Percentiles rank a stretch among this genome's conserved stretches.
phyloP scores from a whole-genome alignment of 2,329 filamentous ascomycete genomes.

The Teratosphaeria destructans region DNA sequence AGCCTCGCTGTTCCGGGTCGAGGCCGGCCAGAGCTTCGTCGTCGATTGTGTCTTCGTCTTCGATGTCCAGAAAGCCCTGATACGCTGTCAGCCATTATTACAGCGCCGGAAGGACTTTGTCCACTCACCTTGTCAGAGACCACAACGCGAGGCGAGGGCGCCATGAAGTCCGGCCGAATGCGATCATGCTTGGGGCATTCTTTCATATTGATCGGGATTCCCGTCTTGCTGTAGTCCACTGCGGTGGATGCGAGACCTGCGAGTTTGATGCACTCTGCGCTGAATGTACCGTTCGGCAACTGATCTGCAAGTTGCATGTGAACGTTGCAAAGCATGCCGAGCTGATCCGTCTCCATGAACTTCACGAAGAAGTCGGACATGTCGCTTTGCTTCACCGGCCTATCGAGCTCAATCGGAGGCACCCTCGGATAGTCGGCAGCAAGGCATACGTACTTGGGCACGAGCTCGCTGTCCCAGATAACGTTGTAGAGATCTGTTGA shows the following conservation, averaged over 20 bases:
- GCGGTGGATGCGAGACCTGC: constrained; percentile 30
- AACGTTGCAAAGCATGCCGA: constrained; percentile 32
- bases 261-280: constrained; percentile 27
- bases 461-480: constrained; percentile 55
- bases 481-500: constrained; percentile 58
- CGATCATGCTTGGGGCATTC: constrained; percentile 32
- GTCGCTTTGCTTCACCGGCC: constrained; percentile 50
- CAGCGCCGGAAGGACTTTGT: neutral
- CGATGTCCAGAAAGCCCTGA: constrained; percentile 34
- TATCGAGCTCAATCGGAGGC: constrained; percentile 46
- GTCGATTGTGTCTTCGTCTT: constrained; percentile 36
- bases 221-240: constrained; percentile 42
- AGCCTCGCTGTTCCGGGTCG: constrained; percentile 17
- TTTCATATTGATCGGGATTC: constrained; percentile 43
- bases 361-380: constrained; percentile 75
- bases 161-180: constrained; percentile 46
- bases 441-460: constrained; percentile 33
- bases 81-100: constrained; percentile 13
- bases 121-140: constrained; percentile 27
- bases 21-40: constrained; percentile 30
- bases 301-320: constrained; percentile 34
- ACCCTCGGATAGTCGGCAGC: constrained; percentile 63
- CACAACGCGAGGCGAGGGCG: constrained; percentile 34
- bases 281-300: constrained; percentile 19
- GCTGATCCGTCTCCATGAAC: constrained; percentile 51